Base-by-base conservation (phyloP, 2,329 filamentous ascomycete species). In the Alternaria postmessia region DNA sequence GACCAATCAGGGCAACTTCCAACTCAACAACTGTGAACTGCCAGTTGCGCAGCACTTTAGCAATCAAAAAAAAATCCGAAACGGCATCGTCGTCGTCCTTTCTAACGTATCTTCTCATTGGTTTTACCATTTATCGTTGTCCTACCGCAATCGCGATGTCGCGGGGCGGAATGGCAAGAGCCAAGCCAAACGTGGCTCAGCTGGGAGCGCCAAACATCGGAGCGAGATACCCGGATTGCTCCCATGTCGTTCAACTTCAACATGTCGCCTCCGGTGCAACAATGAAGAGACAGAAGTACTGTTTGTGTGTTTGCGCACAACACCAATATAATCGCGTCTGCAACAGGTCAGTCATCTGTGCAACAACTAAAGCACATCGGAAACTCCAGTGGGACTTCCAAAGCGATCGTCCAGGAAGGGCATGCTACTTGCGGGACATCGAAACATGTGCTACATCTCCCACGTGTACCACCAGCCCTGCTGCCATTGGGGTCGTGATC, bases 371-470 rank as follows among this genome's bases (percentile, higher is more conserved):
- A 32, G 24, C 30, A 16, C 16, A 20, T 24, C 32, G 4, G 24
- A 26, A 26, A 26, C 24, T 26, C 24, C 24, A 1, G 24, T 0
- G 24, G 24, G 24, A 20, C 14, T 3, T 7, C 34, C 16, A n/a
- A n/a, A 1, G 7, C 7, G 16, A 26, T 14, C 46, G 24, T 20
- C 14, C 46, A 24, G 22, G 4, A 36, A 32, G 5, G 14, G 22
- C 11, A 55, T 34, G 14, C 32, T 1, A 16, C 32, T 36, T 14
- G 11, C 14, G 11, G 11, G 11, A 44, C 6, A 20, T 14, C 14
- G 16, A 54, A 61, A 18, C n/a, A 78, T 77, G 75, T 78, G 75
- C 60, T 64, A 71, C 41, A 69, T 70, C 4, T 69, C 76, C 58
- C 61, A 75, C 57, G 68, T 76, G 30, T 77, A 70, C 43, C 74